Percentiles rank a stretch among this genome's conserved stretches.
Evolutionary conservation across 2,329 filamentous ascomycete species (phyloP).

Genomic region (Nothophaeocryptopus gaeumannii): DNA sequence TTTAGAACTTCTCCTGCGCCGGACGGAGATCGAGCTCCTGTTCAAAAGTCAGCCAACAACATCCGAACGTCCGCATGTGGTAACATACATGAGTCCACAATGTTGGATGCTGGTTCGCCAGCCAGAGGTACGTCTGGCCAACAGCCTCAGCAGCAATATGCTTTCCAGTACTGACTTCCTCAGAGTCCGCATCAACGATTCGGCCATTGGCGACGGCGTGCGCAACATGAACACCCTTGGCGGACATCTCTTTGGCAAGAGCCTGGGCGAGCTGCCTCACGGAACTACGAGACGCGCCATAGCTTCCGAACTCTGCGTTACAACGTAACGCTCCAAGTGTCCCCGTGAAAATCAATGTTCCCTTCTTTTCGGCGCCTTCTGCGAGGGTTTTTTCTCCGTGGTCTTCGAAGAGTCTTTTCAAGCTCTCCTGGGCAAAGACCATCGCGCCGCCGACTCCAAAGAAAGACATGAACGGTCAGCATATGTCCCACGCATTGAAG

Average conservation of each 20-base stretch:
- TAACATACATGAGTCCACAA: constrained; percentile 41
- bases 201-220: constrained; percentile 58
- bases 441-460: constrained; percentile 50
- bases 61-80: too few species aligned
- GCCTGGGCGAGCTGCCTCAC: constrained; percentile 57
- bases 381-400: constrained; percentile 49
- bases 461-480: too few species aligned
- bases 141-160: constrained; percentile 59
- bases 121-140: constrained; percentile 55
- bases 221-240: constrained; percentile 57
- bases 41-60: not conserved
- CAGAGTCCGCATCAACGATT: constrained; percentile 52
- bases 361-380: constrained; percentile 53
- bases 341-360: constrained; percentile 57
- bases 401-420: constrained; percentile 53
- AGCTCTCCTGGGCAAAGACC: constrained; percentile 52
- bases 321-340: constrained; percentile 47
- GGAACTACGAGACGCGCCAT: constrained; percentile 53
- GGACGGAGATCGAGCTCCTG: constrained; percentile 54
- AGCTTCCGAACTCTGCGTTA: constrained; percentile 54
- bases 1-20: constrained; percentile 49
- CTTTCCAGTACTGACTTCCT: constrained; percentile 50
- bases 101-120: constrained; percentile 49
- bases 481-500: too few species aligned
- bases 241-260: constrained; percentile 56